Evolutionary conservation across 2,329 filamentous ascomycete genomes (phyloP).

Genomic region (Juglanconis juglandina): DNA sequence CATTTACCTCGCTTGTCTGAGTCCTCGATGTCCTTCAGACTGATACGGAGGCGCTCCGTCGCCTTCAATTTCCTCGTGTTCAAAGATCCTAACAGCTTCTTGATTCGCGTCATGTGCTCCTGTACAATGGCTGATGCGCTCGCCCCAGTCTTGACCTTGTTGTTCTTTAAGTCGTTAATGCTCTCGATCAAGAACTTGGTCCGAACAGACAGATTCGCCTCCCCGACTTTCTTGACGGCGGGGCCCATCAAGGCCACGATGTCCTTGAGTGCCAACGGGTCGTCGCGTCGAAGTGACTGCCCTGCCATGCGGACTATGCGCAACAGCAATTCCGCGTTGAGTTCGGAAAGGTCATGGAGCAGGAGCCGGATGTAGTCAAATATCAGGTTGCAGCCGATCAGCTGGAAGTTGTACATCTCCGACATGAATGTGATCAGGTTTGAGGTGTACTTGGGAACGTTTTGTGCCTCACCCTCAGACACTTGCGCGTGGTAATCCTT

Average conservation of each 20-base stretch:
- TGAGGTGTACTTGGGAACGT: conserved; percentile 55
- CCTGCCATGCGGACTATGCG: conserved; percentile 81
- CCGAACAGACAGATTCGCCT: conserved; percentile 72
- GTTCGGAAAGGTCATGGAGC: conserved; percentile 70
- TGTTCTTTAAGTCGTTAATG: conserved; percentile 92
- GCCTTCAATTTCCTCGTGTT: conserved; percentile 66
- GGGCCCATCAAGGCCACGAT: conserved; percentile 78
- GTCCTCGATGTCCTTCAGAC: conserved; percentile 76
- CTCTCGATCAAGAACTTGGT: conserved; percentile 98
- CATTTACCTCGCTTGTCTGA: conserved; percentile 89
- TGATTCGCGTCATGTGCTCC: conserved; percentile 84
- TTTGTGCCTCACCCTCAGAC: conserved; percentile 28
- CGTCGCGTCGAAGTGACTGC: conserved; percentile 79
- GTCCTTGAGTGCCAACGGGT: conserved; percentile 82
- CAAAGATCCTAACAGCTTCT: conserved; percentile 78
- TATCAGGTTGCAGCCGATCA: conserved; percentile 76
- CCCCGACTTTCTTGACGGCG: conserved; percentile 63
- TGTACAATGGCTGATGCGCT: conserved; percentile 68
- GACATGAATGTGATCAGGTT: conserved; percentile 82
- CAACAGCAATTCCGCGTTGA: conserved; percentile 84
- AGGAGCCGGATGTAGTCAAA: conserved; percentile 89
- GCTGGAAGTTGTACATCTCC: conserved; percentile 88
- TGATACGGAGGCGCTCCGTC: conserved; percentile 77
- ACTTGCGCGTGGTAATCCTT: conserved; percentile 57
- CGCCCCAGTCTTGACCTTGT: conserved; percentile 74